Conservation (phyloP, 2,329 filamentous ascomycete genomes). For the Calcarisporium arbuscula region DNA sequence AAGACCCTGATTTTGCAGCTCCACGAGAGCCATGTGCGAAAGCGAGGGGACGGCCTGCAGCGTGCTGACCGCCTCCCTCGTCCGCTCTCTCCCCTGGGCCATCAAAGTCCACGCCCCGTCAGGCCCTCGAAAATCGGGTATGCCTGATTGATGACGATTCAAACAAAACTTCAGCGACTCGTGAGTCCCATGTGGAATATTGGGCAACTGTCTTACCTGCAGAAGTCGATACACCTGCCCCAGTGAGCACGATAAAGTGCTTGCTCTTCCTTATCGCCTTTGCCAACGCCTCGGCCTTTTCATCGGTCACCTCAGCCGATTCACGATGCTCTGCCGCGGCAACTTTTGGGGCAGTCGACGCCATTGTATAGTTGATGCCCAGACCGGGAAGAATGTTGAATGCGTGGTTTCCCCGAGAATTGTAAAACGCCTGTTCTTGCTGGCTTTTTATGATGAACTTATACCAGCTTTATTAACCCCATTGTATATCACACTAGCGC, state of each 20-base stretch:
- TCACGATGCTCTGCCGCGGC: conserved; percentile 12
- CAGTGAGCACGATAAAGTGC: conserved; percentile 41
- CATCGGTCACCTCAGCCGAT: conserved; percentile 10
- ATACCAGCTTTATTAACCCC: too few species aligned
- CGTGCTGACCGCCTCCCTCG: conserved; percentile 25
- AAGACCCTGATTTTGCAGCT: conserved; percentile 32
- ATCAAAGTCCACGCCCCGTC: conserved; percentile 38
- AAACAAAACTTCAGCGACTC: too few species aligned
- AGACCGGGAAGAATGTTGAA: too few species aligned
- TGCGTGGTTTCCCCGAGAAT: too few species aligned
- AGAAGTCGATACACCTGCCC: conserved; percentile 40
- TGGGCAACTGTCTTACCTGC: conserved; percentile 23
- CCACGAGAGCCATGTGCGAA: conserved; percentile 41
- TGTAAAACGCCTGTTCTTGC: too few species aligned
- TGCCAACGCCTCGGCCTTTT: conserved; percentile 30
- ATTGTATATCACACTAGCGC: too few species aligned
- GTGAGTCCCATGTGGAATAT: too few species aligned
- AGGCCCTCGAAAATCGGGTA: conserved; percentile 42
- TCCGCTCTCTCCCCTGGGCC: conserved; percentile 32
- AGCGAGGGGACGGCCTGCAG: conserved; percentile 37
- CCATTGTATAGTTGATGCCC: too few species aligned
- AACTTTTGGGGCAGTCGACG: conserved; percentile 10
- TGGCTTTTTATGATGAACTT: too few species aligned
- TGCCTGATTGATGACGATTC: conserved; percentile 24
- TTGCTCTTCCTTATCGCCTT: conserved; percentile 33